Base-by-base conservation (phyloP, 805 yeast species). In the Saturnispora ahearnii region DNA sequence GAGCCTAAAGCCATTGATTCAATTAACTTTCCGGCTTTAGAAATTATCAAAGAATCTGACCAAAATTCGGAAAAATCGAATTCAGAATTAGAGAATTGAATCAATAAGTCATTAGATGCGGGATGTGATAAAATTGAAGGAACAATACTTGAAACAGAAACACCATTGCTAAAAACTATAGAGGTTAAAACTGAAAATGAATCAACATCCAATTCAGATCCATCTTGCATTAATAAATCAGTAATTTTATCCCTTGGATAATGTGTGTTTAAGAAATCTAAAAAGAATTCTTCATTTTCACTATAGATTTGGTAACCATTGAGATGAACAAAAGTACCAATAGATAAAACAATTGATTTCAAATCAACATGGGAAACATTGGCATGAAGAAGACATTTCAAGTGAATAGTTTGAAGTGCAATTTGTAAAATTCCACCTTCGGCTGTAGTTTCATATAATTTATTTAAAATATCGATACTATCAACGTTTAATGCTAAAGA, bases 401-500 rank as follows among this genome's bases (percentile, higher is more conserved):
- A 59, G 52, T 74, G 72, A 32, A 79, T 62, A 0, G 82, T 73
- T 55, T 82, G 87, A 9, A 72, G 54, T 2, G 76, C 62, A 0
- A 62, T 71, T 49, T 77, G 74, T 51, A 73, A 75, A 5, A 88
- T 63, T 3, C 70, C 76, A 21, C 69, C 66, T 48, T 68, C 71
- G 7, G 64, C 54, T 44, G 49, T 43, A 13, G 61, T 46, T 44
- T 58, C 63, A 53, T 71, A 74, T 8, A 77, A 56, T 13, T 62
- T 59, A 22, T 58, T 55, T 3, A 78, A 48, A 3, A 61, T 33
- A 1, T 44, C 21, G 2, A 73, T 46, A 32, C 73, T 71, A 4
- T 58, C 62, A 15, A 62, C 56, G 15, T 42, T 45, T 21, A 63
- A 49, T 0, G 53, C 47, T 2, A 46, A 31, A 2, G 33, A 29